Evolutionary conservation across 2,329 filamentous ascomycete species (phyloP).

Genomic region (Fusarium nodosum): DNA sequence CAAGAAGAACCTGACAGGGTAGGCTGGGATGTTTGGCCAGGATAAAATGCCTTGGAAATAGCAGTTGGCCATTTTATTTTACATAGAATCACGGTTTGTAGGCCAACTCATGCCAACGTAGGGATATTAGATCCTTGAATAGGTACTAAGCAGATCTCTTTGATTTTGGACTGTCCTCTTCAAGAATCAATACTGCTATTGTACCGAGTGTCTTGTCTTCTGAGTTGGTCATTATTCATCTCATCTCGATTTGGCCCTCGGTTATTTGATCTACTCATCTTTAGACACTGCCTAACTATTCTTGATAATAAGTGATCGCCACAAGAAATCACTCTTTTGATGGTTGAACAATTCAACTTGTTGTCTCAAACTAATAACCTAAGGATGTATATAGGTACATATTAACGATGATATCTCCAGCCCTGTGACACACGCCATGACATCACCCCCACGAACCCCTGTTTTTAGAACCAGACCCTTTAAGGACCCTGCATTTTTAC

Average conservation of each 20-base stretch:
- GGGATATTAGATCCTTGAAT: not conserved
- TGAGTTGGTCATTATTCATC: not conserved
- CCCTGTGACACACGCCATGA: conserved; percentile 34
- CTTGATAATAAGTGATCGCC: not conserved
- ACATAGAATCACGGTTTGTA: not conserved
- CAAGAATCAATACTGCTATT: not conserved
- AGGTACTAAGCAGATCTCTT: not conserved
- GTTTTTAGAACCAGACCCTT: conserved; percentile 20
- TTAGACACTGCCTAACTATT: not conserved
- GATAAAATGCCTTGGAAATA: not conserved
- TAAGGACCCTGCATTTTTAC: conserved; percentile 42
- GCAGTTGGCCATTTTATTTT: not conserved
- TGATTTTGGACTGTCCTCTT: not conserved
- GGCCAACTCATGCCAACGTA: not conserved
- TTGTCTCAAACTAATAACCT: not conserved
- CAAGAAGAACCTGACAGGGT: conserved; percentile 59
- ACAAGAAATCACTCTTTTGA: not conserved
- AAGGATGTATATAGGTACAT: too few relatives aligned
- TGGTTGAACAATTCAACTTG: not conserved
- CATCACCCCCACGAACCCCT: conserved; percentile 42
- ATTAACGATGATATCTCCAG: conserved; percentile 4
- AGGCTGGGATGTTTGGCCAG: not conserved
- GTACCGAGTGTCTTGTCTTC: not conserved
- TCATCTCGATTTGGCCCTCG: conserved; percentile 10
- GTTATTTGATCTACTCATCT: not conserved